A percentile compares a stretch with the other conserved stretches of the same genome.
phyloP scores from a whole-genome alignment of 192 early-diverging fungal genomes.

The Mortierella hygrophila region DNA sequence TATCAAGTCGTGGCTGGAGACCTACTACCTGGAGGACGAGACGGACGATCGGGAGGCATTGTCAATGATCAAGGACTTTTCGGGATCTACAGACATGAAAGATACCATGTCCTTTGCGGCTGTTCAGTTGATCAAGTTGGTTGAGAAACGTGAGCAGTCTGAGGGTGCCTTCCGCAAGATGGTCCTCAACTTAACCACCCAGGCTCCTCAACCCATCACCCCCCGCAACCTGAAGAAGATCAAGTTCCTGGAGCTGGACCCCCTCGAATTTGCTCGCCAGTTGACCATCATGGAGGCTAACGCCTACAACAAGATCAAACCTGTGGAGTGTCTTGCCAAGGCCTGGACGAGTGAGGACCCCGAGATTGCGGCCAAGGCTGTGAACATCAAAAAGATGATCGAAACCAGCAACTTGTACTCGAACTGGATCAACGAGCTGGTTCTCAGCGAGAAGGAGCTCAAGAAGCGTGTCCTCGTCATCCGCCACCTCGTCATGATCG shows the following conservation, averaged over 20 bases:
- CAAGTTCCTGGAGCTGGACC: slow-evolving; percentile 90
- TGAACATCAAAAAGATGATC: slow-evolving; percentile 93
- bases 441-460: slow-evolving; percentile 85
- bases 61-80: slow-evolving; percentile 79
- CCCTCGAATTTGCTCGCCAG: slow-evolving; percentile 94
- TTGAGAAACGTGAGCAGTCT: slow-evolving; percentile 79
- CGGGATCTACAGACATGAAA: slow-evolving; percentile 77
- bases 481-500: slow-evolving; percentile 91
- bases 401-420: slow-evolving; percentile 76
- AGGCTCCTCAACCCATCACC: slow-evolving; percentile 82
- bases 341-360: slow-evolving; percentile 81
- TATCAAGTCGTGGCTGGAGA: slow-evolving; percentile 96
- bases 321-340: slow-evolving; percentile 82
- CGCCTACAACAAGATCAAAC: slow-evolving; percentile 85
- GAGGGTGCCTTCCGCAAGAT: slow-evolving; percentile 72
- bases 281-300: slow-evolving; percentile 93
- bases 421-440: slow-evolving; percentile 88
- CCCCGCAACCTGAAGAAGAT: slow-evolving; percentile 86
- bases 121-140: slow-evolving; percentile 80
- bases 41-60: slow-evolving; percentile 72
- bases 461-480: slow-evolving; percentile 83
- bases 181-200: slow-evolving; percentile 71
- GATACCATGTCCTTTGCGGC: slow-evolving; percentile 78
- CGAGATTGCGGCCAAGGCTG: slow-evolving; percentile 74
- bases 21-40: slow-evolving; percentile 86